Conservation (phyloP, 176 grass and related monocot species). For the Typha latifolia region DNA sequence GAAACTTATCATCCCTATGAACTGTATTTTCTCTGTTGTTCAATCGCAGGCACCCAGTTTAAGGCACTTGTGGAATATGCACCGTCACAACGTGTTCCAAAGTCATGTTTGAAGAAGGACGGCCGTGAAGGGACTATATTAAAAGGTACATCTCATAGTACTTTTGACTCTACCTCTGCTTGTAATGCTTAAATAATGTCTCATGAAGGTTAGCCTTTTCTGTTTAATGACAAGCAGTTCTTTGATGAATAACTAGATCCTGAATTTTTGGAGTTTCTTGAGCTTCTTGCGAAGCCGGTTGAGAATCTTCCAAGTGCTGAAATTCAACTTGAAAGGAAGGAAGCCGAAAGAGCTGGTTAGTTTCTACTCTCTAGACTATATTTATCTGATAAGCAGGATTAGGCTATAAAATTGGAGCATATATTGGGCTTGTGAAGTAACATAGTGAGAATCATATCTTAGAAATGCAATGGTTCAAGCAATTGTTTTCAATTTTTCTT, state of each 20-base stretch:
- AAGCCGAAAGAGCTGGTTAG: conserved; percentile 92
- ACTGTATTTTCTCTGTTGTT: background rate
- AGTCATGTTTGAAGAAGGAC: conserved; percentile 72
- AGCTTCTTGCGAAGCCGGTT: conserved; percentile 68
- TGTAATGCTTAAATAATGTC: background rate
- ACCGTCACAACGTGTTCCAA: conserved; percentile 74
- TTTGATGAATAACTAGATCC: conserved; percentile 49
- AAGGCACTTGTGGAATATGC: conserved; percentile 92
- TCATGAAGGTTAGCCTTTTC: conserved; percentile 17
- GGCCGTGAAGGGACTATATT: conserved; percentile 74
- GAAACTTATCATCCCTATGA: background rate
- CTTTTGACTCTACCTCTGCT: conserved; percentile 1
- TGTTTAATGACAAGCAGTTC: conserved; percentile 14
- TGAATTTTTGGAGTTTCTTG: conserved; percentile 87
- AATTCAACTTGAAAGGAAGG: conserved; percentile 97
- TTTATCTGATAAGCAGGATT: background rate
- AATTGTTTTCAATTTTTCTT: conserved; percentile 1
- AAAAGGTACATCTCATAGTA: conserved; percentile 41
- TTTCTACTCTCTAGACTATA: background rate
- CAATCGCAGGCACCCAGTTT: conserved; percentile 69
- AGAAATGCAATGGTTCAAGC: background rate
- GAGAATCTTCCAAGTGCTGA: conserved; percentile 97
- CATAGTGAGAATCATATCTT: background rate
- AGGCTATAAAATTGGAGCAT: background rate
- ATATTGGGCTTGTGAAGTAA: background rate